Conservation (phyloP, 805 yeast genomes). For the Teunomyces pallodes region DNA sequence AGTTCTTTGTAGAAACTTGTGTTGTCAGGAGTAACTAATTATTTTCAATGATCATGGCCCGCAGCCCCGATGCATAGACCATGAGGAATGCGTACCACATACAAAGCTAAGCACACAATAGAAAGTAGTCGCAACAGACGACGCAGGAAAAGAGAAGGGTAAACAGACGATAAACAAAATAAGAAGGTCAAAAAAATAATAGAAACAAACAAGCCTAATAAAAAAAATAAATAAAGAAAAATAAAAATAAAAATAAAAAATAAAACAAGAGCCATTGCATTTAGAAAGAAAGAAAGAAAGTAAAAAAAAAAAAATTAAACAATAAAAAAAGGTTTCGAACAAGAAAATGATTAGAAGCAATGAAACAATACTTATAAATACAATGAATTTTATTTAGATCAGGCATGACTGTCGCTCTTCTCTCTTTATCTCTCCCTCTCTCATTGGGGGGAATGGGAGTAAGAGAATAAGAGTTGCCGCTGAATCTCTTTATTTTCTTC, state of each 20-base stretch:
- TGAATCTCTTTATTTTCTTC: no score
- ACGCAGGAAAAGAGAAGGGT: background rate
- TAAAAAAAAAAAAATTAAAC: background rate
- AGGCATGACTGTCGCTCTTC: no score
- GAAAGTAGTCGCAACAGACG: background rate
- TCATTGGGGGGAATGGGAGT: background rate
- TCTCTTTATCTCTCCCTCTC: no score
- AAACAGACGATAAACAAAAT: background rate
- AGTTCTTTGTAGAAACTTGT: background rate
- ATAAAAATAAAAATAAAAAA: background rate
- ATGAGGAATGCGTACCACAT: background rate
- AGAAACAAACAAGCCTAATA: no score
- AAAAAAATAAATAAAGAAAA: background rate
- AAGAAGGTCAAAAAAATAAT: background rate
- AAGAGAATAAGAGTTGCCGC: no score
- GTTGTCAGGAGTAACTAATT: background rate
- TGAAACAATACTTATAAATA: background rate
- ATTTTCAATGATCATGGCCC: no score
- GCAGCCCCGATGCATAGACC: background rate
- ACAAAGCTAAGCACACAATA: background rate
- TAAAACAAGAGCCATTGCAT: no score
- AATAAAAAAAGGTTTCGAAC: no score
- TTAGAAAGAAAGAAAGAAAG: background rate
- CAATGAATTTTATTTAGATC: no score
- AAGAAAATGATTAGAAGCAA: background rate